Base-by-base conservation (phyloP, 2,329 filamentous ascomycete species). In the Neospermospora avenae region DNA sequence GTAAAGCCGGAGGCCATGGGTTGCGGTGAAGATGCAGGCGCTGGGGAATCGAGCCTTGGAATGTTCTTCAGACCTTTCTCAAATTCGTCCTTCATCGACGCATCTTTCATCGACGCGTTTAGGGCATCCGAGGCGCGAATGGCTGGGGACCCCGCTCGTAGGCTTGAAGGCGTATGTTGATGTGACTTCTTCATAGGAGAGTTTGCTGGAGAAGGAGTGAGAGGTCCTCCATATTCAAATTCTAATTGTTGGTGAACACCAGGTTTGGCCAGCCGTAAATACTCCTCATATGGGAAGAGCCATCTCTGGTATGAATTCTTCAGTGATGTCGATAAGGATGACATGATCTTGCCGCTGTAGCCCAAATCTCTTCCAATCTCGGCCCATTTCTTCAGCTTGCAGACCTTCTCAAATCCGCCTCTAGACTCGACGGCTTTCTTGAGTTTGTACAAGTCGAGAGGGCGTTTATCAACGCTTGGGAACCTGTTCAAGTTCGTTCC, bases 261-360 rank as follows among this genome's bases (percentile, higher is more conserved):
- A 3, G 95, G 95, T 73, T 97, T 98, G 55, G 91, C 93, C 14
- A 93, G 80, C 55, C 90, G 85, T 45, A 99, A 78, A 72, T 96
- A 99, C 64, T 98, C 92, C 75, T 99, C 95, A 69, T 98, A 99
- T 0, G 95, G 95, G 71, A 92, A 91, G 3, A 99, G 85, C 91
- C 95, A 99, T 76, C 93, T 88, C 74, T 96, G 92, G 70, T 96
- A 99, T 0, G 95, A 98, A 74, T 99, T 99, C 74, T 98, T 99
- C 44, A 99, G 82, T 4, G 95, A 98, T 0, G 95, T 99, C 5
- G 95, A 99, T 49, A 99, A 79, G 8, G 95, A 98, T 2, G 93
- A 98, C 95, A 99, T 99, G 65, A 99, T 99, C 79, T 99, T 99
- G 72, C 95, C 95, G 72, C 93, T 98, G 76, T 99, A 99, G 57